phyloP scores from a whole-genome alignment of 768 basidiomycete genomes.

The Lentinula edodes region DNA sequence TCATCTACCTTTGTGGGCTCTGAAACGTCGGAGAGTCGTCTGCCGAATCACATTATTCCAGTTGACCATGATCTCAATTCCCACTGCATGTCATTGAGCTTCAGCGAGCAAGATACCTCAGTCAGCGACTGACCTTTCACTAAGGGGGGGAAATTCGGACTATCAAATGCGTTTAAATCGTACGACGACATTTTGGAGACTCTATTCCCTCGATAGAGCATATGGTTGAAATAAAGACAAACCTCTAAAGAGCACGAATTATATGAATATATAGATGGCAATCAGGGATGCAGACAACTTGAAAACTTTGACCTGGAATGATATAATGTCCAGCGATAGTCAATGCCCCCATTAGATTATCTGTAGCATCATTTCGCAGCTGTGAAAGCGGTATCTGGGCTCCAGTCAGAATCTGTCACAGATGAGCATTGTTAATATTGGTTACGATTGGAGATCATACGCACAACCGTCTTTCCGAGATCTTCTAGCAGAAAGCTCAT shows the following conservation, averaged over 20 bases:
- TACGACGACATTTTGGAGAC: slow-evolving; percentile 80
- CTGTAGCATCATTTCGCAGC: slow-evolving; percentile 89
- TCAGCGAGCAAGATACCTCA: slow-evolving; percentile 6
- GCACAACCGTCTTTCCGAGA: slow-evolving; percentile 84
- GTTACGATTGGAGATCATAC: slow-evolving; percentile 1
- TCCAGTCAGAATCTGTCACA: slow-evolving; percentile 74
- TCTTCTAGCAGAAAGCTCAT: slow-evolving; percentile 90
- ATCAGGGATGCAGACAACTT: background rate
- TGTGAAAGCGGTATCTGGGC: slow-evolving; percentile 92
- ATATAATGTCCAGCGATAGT: slow-evolving; percentile 87
- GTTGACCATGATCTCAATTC: slow-evolving; percentile 85
- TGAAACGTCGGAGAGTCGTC: slow-evolving; percentile 71
- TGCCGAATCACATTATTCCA: slow-evolving; percentile 88
- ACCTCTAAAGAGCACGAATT: slow-evolving; percentile 52
- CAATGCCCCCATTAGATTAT: slow-evolving; percentile 86
- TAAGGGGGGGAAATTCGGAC: slow-evolving; percentile 78
- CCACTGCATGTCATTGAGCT: slow-evolving; percentile 41
- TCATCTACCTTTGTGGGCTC: slow-evolving; percentile 66
- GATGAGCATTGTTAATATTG: background rate
- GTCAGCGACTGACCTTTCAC: slow-evolving; percentile 58
- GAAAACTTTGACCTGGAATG: slow-evolving; percentile 70
- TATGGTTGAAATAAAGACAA: slow-evolving; percentile 87
- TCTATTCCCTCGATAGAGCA: slow-evolving; percentile 79
- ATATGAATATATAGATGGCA: background rate
- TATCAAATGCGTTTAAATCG: slow-evolving; percentile 78